A percentile compares a stretch with the other conserved stretches of the same genome.
Evolutionary conservation across 257 asterid species (phyloP).

Genomic region (Solanum pimpinellifolium): DNA sequence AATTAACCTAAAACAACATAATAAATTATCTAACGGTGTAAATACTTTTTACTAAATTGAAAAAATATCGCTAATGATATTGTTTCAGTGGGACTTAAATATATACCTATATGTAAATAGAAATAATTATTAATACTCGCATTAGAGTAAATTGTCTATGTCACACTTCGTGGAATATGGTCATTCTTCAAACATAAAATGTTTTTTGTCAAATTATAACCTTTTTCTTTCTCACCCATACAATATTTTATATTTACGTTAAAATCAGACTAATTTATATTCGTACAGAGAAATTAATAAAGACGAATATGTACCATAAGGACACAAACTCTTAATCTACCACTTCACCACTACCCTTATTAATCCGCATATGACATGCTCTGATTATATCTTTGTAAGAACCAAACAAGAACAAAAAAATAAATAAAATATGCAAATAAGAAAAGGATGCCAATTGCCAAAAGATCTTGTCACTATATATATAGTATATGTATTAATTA

Average conservation of each 20-base stretch:
- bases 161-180: neutral
- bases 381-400: neutral
- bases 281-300: too few relatives aligned
- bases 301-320: neutral
- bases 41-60: neutral
- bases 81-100: neutral
- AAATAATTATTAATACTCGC: neutral
- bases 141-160: neutral
- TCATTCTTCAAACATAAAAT: neutral
- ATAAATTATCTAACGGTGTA: neutral
- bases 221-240: too few relatives aligned
- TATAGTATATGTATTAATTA: neutral
- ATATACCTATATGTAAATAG: neutral
- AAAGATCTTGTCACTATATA: neutral
- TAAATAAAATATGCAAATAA: neutral
- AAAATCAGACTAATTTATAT: too few relatives aligned
- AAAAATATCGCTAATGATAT: neutral
- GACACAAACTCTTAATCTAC: neutral
- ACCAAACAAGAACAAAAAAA: neutral
- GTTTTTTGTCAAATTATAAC: too few relatives aligned
- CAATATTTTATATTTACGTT: too few relatives aligned
- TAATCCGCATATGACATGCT: neutral
- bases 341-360: neutral
- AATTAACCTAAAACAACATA: neutral
- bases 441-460: neutral